A percentile compares a stretch with the other conserved stretches of the same genome.
Conservation (phyloP, 2,329 filamentous ascomycete genomes). For the Bisporella sp. region DNA sequence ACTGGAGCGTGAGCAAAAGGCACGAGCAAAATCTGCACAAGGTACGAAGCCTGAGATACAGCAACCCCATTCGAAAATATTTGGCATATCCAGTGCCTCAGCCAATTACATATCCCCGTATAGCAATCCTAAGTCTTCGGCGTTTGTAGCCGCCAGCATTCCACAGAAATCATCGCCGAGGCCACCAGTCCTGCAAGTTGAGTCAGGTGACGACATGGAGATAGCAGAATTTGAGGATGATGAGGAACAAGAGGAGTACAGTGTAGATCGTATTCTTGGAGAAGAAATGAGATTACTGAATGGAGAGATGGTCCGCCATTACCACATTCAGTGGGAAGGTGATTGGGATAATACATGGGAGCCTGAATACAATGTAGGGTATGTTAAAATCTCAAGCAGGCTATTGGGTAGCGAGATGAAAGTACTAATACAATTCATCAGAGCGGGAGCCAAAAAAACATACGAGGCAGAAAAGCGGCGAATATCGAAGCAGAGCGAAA, state of each 20-base stretch:
- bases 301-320: conserved; percentile 11
- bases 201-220: neutral
- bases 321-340: conserved; percentile 23
- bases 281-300: conserved; percentile 8
- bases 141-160: too few relatives aligned
- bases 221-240: conserved; percentile 1
- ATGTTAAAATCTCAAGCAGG: neutral
- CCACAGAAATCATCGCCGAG: neutral
- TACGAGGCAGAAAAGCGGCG: too few relatives aligned
- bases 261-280: conserved; percentile 17
- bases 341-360: conserved; percentile 21
- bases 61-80: too few relatives aligned
- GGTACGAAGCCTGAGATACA: too few relatives aligned
- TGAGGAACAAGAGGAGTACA: conserved; percentile 8
- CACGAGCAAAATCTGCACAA: neutral
- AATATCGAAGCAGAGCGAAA: too few relatives aligned
- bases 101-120: too few relatives aligned
- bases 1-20: conserved; percentile 4
- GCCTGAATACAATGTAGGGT: conserved; percentile 16
- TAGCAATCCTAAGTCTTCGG: too few relatives aligned
- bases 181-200: neutral
- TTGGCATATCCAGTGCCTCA: too few relatives aligned
- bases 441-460: too few relatives aligned
- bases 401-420: too few relatives aligned
- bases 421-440: too few relatives aligned